A percentile compares a stretch with the other conserved stretches of the same genome.
Conservation (phyloP, 495 filamentous ascomycete species). For the Penicillium longicatenatum region DNA sequence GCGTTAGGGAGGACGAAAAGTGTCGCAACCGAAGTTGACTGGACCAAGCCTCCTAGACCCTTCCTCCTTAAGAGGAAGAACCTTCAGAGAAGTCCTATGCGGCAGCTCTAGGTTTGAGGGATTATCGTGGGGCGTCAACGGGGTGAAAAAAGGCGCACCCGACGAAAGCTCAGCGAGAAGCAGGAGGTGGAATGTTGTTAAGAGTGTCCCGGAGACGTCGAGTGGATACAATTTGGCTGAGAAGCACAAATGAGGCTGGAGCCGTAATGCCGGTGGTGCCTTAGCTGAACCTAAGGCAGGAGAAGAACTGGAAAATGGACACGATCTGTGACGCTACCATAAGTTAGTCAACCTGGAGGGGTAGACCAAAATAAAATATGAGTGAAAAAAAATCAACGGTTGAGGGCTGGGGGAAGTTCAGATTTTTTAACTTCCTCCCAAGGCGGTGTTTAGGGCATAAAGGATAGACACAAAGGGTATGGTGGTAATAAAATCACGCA, state of each 20-base stretch:
- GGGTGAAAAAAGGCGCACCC: slow-evolving; percentile 53
- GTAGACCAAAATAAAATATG: slow-evolving; percentile 15
- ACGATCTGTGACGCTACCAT: slow-evolving; percentile 7
- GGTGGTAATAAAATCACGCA: slow-evolving; percentile 16
- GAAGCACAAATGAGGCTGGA: slow-evolving; percentile 64
- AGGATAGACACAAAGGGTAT: background rate
- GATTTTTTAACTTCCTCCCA: slow-evolving; percentile 24
- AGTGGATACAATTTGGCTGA: slow-evolving; percentile 77
- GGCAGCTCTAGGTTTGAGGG: slow-evolving; percentile 81
- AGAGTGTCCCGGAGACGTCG: slow-evolving; percentile 61
- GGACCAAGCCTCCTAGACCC: slow-evolving; percentile 44
- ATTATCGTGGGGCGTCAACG: slow-evolving; percentile 54
- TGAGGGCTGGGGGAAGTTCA: slow-evolving; percentile 11
- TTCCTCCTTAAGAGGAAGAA: slow-evolving; percentile 83
- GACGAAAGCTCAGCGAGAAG: slow-evolving; percentile 60
- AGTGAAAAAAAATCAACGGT: slow-evolving; percentile 29
- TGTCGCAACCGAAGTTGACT: slow-evolving; percentile 80
- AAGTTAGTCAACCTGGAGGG: slow-evolving; percentile 4
- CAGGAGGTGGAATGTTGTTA: slow-evolving; percentile 73
- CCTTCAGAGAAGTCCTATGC: slow-evolving; percentile 94
- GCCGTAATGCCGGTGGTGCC: slow-evolving; percentile 67
- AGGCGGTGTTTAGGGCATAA: slow-evolving; percentile 24
- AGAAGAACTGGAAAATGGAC: slow-evolving; percentile 1
- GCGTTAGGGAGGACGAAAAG: slow-evolving; percentile 89
- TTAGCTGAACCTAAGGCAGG: slow-evolving; percentile 69